Evolutionary conservation across 768 basidiomycete species (phyloP).

Genomic region (Xerocomellus chrysenteron): DNA sequence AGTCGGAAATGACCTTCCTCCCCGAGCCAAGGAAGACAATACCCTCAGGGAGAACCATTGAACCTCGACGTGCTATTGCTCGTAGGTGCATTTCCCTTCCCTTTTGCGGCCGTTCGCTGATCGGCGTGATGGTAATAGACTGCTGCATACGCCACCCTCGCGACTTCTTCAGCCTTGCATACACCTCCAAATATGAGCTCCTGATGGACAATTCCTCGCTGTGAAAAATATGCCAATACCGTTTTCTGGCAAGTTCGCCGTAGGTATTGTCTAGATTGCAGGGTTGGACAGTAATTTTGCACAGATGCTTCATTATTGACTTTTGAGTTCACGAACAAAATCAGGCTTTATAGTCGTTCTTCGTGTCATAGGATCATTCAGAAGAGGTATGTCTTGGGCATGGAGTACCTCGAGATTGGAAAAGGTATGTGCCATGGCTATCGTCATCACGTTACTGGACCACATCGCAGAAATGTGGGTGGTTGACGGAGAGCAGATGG

Average conservation of each 20-base stretch:
- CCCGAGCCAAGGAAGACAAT: neutral
- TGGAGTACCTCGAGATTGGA: neutral
- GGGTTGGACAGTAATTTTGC: neutral
- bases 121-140: slow-evolving; percentile 28
- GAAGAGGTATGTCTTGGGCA: neutral
- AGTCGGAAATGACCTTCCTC: neutral
- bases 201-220: slow-evolving; percentile 32
- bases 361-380: neutral
- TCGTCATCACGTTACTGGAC: neutral
- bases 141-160: slow-evolving; percentile 39
- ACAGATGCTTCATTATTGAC: neutral
- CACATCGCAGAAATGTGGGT: neutral
- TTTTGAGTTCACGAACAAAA: neutral
- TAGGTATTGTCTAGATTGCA: slow-evolving; percentile 12
- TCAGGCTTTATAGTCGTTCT: neutral
- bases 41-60: neutral
- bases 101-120: neutral
- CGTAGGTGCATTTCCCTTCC: neutral
- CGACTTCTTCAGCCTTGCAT: slow-evolving; percentile 32
- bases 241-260: slow-evolving; percentile 13
- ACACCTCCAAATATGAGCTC: slow-evolving; percentile 35
- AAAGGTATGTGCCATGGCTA: neutral
- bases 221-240: neutral
- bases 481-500: slow-evolving; percentile 13
- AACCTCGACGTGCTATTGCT: slow-evolving; percentile 23